A percentile compares a stretch with the other conserved stretches of the same genome.
Evolutionary conservation across 352 stramenopile species (phyloP).

Genomic region (Pythium periplocum): DNA sequence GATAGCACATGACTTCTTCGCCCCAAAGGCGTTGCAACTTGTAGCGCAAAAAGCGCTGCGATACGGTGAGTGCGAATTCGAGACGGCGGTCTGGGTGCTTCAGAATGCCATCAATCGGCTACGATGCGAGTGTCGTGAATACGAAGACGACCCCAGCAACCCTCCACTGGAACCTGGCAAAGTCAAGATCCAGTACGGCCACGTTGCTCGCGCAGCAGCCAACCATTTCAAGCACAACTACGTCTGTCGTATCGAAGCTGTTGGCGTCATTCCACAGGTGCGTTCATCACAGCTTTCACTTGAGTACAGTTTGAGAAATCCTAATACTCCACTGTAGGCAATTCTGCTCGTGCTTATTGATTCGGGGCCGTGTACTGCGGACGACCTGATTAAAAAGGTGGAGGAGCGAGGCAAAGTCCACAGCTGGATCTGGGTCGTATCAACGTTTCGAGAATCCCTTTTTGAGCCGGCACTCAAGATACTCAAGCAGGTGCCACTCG

Average conservation of each 20-base stretch:
- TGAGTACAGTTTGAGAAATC: too few relatives aligned
- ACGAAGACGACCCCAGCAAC: slow-evolving; percentile 1
- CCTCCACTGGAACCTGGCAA: too few relatives aligned
- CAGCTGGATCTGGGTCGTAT: slow-evolving; percentile 14
- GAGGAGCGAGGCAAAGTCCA: slow-evolving; percentile 9
- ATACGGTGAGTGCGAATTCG: slow-evolving; percentile 9
- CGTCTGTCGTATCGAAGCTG: slow-evolving; percentile 7
- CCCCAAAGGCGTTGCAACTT: slow-evolving; percentile 9
- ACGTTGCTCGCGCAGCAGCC: slow-evolving; percentile 3
- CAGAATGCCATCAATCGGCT: slow-evolving; percentile 4
- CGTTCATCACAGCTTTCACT: background rate
- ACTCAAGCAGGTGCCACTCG: slow-evolving; percentile 11
- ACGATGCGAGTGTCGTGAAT: slow-evolving; percentile 3
- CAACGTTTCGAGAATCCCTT: slow-evolving; percentile 2
- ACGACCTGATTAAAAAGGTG: slow-evolving; percentile 8
- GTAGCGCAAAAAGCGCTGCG: slow-evolving; percentile 9
- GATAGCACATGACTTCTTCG: slow-evolving; percentile 5
- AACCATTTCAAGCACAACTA: slow-evolving; percentile 16
- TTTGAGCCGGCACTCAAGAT: slow-evolving; percentile 15
- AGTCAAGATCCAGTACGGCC: slow-evolving; percentile 7
- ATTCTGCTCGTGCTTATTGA: slow-evolving; percentile 17
- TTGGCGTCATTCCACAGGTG: slow-evolving; percentile 14
- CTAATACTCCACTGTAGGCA: slow-evolving; percentile 2
- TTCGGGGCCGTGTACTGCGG: slow-evolving; percentile 12
- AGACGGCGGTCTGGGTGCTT: slow-evolving; percentile 4